Percentiles rank a stretch among this genome's conserved stretches.
These are phyloP conservation scores for Komagataella pastoris DNA, from an alignment of 805 yeast genomes.

Conservation along the genomic window DNA sequence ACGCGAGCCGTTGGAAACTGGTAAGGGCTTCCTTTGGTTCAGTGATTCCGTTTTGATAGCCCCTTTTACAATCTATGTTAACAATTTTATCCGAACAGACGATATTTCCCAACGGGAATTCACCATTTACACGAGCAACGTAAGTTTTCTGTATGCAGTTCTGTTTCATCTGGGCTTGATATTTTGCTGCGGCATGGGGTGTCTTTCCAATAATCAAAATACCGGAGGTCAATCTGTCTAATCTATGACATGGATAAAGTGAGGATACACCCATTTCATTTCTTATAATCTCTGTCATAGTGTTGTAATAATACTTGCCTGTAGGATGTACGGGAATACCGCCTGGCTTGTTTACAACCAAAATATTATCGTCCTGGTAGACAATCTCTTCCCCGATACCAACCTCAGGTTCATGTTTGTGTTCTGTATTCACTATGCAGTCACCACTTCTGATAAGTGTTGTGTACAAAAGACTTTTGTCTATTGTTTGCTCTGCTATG, in stretches of 20 bases:
- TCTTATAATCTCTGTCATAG: slow-evolving; percentile 27
- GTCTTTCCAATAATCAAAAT: slow-evolving; percentile 28
- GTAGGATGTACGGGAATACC: slow-evolving; percentile 46
- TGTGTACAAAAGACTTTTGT: slow-evolving; percentile 2
- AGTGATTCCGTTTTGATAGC: slow-evolving; percentile 10
- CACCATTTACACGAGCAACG: slow-evolving; percentile 28
- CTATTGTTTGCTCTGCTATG: slow-evolving; percentile 3
- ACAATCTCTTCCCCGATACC: slow-evolving; percentile 11
- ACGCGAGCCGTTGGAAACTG: slow-evolving; percentile 17
- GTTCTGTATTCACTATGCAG: slow-evolving; percentile 12
- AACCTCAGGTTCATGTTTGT: slow-evolving; percentile 15
- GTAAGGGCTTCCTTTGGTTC: slow-evolving; percentile 8
- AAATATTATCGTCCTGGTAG: slow-evolving; percentile 20
- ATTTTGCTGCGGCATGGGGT: slow-evolving; percentile 16
- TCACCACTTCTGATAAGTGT: slow-evolving; percentile 13
- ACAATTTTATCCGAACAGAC: slow-evolving; percentile 24
- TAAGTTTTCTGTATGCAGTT: slow-evolving; percentile 24
- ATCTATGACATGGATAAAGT: slow-evolving; percentile 27
- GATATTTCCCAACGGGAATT: slow-evolving; percentile 20
- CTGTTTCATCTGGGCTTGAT: slow-evolving; percentile 20
- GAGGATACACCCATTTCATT: slow-evolving; percentile 13
- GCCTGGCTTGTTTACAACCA: slow-evolving; percentile 36
- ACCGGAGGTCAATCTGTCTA: slow-evolving; percentile 41
- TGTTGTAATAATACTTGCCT: slow-evolving; percentile 27
- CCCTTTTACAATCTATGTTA: slow-evolving; percentile 16